phyloP scores from a whole-genome alignment of 768 basidiomycete genomes.

The Leucocoprinus birnbaumii region DNA sequence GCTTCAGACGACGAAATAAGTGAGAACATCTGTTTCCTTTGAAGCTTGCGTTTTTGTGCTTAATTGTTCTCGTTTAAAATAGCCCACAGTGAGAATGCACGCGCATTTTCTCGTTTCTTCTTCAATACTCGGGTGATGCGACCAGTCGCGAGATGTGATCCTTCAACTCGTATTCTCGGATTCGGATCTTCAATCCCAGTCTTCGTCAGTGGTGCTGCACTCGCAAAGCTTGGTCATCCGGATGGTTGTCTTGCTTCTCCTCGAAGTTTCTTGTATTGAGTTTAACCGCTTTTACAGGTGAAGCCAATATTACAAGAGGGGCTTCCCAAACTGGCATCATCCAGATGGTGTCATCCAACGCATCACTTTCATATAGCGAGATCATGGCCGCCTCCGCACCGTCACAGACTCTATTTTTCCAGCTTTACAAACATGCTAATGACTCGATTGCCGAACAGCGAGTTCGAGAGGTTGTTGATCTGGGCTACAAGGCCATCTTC shows the following conservation, averaged over 20 bases:
- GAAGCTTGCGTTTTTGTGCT: too few species aligned
- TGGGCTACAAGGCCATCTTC: constrained; percentile 87
- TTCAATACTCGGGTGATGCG: constrained; percentile 84
- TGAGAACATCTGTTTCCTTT: constrained; percentile 34
- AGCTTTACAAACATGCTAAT: constrained; percentile 81
- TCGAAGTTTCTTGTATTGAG: background rate
- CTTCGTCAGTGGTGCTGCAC: constrained; percentile 80
- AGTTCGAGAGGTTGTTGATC: constrained; percentile 62
- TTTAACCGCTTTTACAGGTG: constrained; percentile 45
- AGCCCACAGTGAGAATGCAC: constrained; percentile 70
- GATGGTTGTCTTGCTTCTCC: constrained; percentile 36
- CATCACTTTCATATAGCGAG: constrained; percentile 62
- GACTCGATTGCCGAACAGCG: constrained; percentile 64
- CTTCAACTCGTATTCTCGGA: constrained; percentile 73
- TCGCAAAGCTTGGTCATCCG: constrained; percentile 87
- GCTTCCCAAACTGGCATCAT: constrained; percentile 66
- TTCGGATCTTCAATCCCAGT: constrained; percentile 72
- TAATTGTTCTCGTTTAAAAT: too few species aligned
- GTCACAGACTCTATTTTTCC: constrained; percentile 72
- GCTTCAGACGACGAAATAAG: constrained; percentile 84
- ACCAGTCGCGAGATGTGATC: constrained; percentile 58
- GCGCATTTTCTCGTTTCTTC: constrained; percentile 83
- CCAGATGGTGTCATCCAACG: constrained; percentile 83
- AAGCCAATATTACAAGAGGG: constrained; percentile 77
- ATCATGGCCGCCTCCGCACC: constrained; percentile 56